phyloP scores from a whole-genome alignment of 192 early-diverging fungal genomes.

The Coemansia sp. region DNA sequence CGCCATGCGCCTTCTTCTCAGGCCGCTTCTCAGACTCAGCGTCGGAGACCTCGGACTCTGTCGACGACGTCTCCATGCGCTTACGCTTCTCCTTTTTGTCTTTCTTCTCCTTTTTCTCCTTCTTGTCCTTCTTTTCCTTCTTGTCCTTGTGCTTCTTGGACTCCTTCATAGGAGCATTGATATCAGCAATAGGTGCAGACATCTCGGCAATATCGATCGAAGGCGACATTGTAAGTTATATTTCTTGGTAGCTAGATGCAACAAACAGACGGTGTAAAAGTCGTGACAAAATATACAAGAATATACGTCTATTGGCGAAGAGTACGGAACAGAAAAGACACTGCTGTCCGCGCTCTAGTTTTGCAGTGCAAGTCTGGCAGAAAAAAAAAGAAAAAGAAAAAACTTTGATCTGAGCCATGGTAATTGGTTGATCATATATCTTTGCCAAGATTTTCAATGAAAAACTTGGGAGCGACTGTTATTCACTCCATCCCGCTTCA shows the following conservation, averaged over 20 bases:
- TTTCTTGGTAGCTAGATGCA: conserved; percentile 5
- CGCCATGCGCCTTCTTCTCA: conserved; percentile 54
- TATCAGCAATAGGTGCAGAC: conserved; percentile 13
- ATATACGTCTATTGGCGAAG: conserved; percentile 10
- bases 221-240: conserved; percentile 21
- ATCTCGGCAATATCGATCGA: conserved; percentile 30
- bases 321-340: not conserved
- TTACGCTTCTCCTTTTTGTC: conserved; percentile 52
- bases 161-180: conserved; percentile 10
- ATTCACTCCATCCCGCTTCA: not conserved
- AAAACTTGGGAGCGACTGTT: not conserved
- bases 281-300: conserved; percentile 9
- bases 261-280: not conserved
- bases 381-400: not conserved
- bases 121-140: conserved; percentile 42
- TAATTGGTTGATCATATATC: not conserved
- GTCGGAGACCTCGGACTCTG: conserved; percentile 30
- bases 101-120: conserved; percentile 53
- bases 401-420: not conserved
- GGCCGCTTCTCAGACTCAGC: conserved; percentile 33
- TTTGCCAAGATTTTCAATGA: not conserved
- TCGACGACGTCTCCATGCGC: conserved; percentile 42
- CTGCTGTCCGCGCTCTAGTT: not conserved
- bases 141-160: conserved; percentile 47
- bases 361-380: not conserved